Conservation (phyloP, 2,329 filamentous ascomycete species). For the Xylariaceae sp. region DNA sequence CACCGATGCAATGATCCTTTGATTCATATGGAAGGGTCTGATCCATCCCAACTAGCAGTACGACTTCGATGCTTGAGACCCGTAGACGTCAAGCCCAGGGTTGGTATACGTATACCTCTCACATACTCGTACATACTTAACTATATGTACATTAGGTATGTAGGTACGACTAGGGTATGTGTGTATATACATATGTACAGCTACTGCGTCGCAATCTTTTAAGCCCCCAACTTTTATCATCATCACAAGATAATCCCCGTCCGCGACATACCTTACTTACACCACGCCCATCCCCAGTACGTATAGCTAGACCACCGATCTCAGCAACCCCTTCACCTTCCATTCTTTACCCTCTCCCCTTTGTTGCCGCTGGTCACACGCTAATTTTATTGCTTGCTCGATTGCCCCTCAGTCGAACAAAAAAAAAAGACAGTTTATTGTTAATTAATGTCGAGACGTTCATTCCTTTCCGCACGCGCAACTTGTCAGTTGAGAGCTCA, state of each 20-base stretch:
- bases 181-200: neutral
- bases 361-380: neutral
- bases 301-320: neutral
- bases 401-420: neutral
- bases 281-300: no score
- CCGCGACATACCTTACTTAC: no score
- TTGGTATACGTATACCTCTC: no score
- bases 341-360: neutral
- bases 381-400: neutral
- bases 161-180: no score
- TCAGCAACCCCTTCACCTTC: neutral
- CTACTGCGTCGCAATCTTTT: neutral
- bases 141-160: no score
- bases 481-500: constrained; percentile 5
- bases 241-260: neutral
- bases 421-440: constrained; percentile 1
- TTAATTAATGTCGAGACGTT: constrained; percentile 18
- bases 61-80: no score
- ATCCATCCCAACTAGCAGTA: neutral
- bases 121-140: no score
- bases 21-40: neutral
- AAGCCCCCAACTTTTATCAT: neutral
- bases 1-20: neutral
- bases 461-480: neutral
- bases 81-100: neutral